Percentiles rank a stretch among this genome's conserved stretches.
These are phyloP conservation scores for Metarhizium album DNA, from an alignment of 2,329 filamentous ascomycete species.

Conservation along the genomic window DNA sequence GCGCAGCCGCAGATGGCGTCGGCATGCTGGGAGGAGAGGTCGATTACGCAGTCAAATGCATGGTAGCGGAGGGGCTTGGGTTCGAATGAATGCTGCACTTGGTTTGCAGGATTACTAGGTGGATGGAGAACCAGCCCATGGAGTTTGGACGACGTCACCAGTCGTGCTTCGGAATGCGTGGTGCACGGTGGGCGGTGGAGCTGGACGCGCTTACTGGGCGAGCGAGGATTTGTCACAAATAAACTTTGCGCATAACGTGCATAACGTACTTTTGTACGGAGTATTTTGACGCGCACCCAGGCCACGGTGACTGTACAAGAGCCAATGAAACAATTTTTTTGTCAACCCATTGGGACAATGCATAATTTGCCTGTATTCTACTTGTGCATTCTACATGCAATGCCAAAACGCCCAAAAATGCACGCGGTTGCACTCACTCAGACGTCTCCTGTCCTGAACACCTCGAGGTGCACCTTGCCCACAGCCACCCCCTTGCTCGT, in stretches of 20 bases:
- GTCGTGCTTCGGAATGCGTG: not conserved
- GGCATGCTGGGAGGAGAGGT: not conserved
- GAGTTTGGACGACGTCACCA: not conserved
- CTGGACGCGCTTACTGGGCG: not conserved
- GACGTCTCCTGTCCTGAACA: slow-evolving; percentile 46
- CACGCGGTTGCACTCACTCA: not conserved
- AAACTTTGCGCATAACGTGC: too few relatives aligned
- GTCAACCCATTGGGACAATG: too few relatives aligned
- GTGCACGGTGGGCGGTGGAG: not conserved
- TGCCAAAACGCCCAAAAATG: not conserved
- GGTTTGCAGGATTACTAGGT: too few relatives aligned
- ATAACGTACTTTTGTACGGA: too few relatives aligned
- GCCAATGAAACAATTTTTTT: too few relatives aligned
- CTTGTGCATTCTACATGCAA: not conserved
- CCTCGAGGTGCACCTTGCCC: slow-evolving; percentile 50
- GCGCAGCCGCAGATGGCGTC: not conserved
- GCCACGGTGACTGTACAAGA: too few relatives aligned
- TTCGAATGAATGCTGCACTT: not conserved
- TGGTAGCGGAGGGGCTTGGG: too few relatives aligned
- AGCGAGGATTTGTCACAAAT: not conserved
- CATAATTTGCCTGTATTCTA: too few relatives aligned
- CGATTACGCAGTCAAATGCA: not conserved
- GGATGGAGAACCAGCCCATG: too few relatives aligned
- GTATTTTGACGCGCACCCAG: too few relatives aligned
- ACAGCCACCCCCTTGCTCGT: slow-evolving; percentile 38